Conservation (phyloP, 78 protist genomes). For the Dictyostelium discoideum region DNA sequence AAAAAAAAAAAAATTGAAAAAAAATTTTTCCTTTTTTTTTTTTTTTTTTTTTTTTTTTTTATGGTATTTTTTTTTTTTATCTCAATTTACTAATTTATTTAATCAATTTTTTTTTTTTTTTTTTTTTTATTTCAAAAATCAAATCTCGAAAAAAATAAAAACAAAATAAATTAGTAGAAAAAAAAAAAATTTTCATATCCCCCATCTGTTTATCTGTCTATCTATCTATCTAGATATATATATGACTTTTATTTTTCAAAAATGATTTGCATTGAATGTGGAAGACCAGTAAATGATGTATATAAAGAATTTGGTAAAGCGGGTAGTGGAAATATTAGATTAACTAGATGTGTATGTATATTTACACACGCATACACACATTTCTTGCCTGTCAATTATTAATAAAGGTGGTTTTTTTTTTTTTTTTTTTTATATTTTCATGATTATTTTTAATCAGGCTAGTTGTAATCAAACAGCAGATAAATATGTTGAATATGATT, state of each 20-base stretch:
- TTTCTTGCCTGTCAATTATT: not conserved
- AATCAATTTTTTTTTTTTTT: too few relatives aligned
- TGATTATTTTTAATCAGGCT: not conserved
- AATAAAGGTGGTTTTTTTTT: not conserved
- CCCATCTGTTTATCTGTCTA: too few relatives aligned
- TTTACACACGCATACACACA: not conserved
- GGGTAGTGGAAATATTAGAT: constrained; percentile 72
- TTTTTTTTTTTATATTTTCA: not conserved
- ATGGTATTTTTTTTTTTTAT: too few relatives aligned
- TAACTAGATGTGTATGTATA: constrained; percentile 62
- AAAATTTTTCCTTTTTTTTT: too few relatives aligned
- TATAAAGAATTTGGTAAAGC: constrained; percentile 73
- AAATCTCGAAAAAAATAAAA: too few relatives aligned
- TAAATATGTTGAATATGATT: constrained; percentile 83
- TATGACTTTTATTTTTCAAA: not conserved
- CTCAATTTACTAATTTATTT: too few relatives aligned
- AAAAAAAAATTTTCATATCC: not conserved
- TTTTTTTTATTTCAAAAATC: too few relatives aligned
- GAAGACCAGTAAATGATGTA: constrained; percentile 75
- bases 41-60: too few relatives aligned
- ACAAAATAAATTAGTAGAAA: too few relatives aligned
- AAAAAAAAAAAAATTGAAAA: not conserved
- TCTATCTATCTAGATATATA: too few relatives aligned
- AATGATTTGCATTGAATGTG: constrained; percentile 74
- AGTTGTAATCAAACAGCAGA: constrained; percentile 74